A percentile compares a stretch with the other conserved stretches of the same genome.
These are phyloP conservation scores for Penicillium sp. DNA, from an alignment of 2,329 filamentous ascomycete species.

Conservation along the genomic window DNA sequence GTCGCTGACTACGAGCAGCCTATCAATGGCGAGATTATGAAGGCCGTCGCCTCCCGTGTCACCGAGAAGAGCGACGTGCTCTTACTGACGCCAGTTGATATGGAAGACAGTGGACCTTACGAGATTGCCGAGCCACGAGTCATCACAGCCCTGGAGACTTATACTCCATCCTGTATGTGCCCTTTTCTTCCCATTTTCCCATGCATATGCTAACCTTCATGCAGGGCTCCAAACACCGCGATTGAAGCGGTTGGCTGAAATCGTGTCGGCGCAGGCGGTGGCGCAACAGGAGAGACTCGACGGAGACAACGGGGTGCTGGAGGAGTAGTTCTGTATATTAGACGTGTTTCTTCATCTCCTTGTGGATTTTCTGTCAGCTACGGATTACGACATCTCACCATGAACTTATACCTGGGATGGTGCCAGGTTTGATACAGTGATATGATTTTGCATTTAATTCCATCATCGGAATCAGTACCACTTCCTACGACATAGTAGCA, in stretches of 20 bases:
- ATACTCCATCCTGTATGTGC: slow-evolving; percentile 89
- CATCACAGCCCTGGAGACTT: slow-evolving; percentile 95
- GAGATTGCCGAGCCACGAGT: slow-evolving; percentile 96
- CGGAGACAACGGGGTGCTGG: slow-evolving; percentile 29
- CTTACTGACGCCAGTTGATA: slow-evolving; percentile 89
- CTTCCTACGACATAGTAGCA: no score
- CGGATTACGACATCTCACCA: slow-evolving; percentile 26
- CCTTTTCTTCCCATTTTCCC: background rate
- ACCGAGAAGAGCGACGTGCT: slow-evolving; percentile 98
- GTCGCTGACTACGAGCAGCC: slow-evolving; percentile 99
- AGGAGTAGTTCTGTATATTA: slow-evolving; percentile 31
- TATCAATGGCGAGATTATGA: slow-evolving; percentile 99
- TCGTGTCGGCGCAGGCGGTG: slow-evolving; percentile 93
- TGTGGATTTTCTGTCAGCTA: slow-evolving; percentile 24
- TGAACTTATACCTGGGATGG: slow-evolving; percentile 17
- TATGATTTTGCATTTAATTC: slow-evolving; percentile 10
- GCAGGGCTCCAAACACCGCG: slow-evolving; percentile 92
- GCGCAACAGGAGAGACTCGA: slow-evolving; percentile 89
- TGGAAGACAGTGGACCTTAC: slow-evolving; percentile 98
- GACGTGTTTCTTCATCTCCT: slow-evolving; percentile 15
- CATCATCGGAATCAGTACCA: background rate
- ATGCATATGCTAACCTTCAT: slow-evolving; percentile 4
- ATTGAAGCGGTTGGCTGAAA: slow-evolving; percentile 94
- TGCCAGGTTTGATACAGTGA: slow-evolving; percentile 24
- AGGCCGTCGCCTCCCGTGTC: slow-evolving; percentile 92